Base-by-base conservation (phyloP, 192 early-diverging fungal genomes). In the Rhizophlyctis rosea region DNA sequence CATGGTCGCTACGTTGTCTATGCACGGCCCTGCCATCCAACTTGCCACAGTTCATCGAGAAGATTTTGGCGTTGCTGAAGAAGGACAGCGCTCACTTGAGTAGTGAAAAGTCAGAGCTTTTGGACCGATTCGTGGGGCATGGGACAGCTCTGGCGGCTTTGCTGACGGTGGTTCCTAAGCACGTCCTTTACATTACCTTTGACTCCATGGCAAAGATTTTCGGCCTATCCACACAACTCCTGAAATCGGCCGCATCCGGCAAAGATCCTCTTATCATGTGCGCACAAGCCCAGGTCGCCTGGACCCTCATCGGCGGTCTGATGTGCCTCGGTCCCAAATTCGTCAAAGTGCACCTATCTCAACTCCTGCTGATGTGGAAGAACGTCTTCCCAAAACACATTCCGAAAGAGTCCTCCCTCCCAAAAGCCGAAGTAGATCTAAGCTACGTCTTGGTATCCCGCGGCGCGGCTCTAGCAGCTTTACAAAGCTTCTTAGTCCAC, bases 301-400 rank as follows among this genome's bases (percentile, higher is more conserved):
- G 92, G 92, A 86, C 75, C 9, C 68, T 95, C 7, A 80, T 95
- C 5, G 86, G 85, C 1, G 74, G 85, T 0, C 64, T 95, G 24
- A 87, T 91, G 83, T 77, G 77, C 31, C 70, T 95, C 3, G 92
- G 92, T 0, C 87, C 90, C 4, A 84, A 91, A 44, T 87, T 95
- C 65, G 88, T 90, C 33, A 83, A 80, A 35, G 81, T 92, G 39
- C 88, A 95, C 63, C 58, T 90, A 2, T 81, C 90, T 4, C 88
- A 92, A 59, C 69, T 92, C 21, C 61, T 92, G 2, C 59, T 89
- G 0, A 76, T 92, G 5, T 95, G 92, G 92, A 91, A 89, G 62
- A 80, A 61, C 7, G 86, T 87, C 0, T 85, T 95, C 25, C 86
- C 89, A 29, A 93, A 92, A 55, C 69, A 78, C 23, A 72, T 77